Evolutionary conservation across 2,329 filamentous ascomycete genomes (phyloP), one percentile per base, ranked within the genome.

Genomic region (Colletotrichum ledebouriae): DNA sequence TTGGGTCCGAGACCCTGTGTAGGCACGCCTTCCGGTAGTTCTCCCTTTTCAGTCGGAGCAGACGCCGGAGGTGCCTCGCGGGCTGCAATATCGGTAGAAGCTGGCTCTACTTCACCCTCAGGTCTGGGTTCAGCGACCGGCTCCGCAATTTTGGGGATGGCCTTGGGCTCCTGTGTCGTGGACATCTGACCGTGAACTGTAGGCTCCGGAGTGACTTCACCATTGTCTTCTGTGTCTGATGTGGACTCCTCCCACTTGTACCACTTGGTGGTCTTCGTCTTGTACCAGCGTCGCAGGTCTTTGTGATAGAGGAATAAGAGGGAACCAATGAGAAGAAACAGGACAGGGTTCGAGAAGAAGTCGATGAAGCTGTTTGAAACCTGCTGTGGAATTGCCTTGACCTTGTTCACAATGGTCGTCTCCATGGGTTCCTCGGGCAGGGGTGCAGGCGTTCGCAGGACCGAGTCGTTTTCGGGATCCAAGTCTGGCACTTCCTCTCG

Each of bases 321-420:
- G 7, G 79, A 71, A n/a, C 83, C 71, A 25, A 86, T 76, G 15
- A 86, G 72, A 3, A 86, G 73, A 6, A 86, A 80, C 9, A 86
- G 76, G 10, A 85, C 80, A 0, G 87, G 87, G 67, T 89, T 89
- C 61, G 81, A 84, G 49, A 90, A 74, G 12, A 90, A 83, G 49
- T 89, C 87, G 6, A 85, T 75, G 9, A 87, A 76, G 63, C 81
- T 86, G 47, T 85, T 80, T 0, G 80, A 79, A 0, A 84, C 86
- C 25, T 83, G 81, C 49, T 83, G 80, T 1, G 85, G 86, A 1
- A 90, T 75, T 33, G 81, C 78, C 73, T 82, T 84, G 63, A 88
- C 79, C 50, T 82, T 85, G 33, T 84, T 80, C 1, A 87, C 78
- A 15, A 89, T 80, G 12, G 79, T 81, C 10, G 79, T 77, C 2